Percentiles rank a stretch among this genome's conserved stretches.
phyloP scores from a whole-genome alignment of 208 protist species.

The Histomonas meleagridis region DNA sequence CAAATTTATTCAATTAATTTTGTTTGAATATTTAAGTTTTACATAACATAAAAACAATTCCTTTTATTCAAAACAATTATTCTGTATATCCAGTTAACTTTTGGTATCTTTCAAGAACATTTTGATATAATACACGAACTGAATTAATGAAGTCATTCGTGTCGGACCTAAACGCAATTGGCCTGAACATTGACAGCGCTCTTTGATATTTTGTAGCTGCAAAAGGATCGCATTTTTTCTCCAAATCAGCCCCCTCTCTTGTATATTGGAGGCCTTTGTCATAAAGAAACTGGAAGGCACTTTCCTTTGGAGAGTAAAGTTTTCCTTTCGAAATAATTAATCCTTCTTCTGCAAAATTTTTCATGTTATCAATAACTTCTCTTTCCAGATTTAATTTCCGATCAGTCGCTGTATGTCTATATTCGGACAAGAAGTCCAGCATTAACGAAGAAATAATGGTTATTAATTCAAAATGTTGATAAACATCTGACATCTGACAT shows the following conservation, averaged over 20 bases:
- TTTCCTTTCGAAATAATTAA: neutral
- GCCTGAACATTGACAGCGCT: neutral
- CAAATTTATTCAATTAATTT: no score
- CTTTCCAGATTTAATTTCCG: neutral
- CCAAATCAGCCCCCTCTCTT: neutral
- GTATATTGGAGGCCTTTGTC: conserved; percentile 1
- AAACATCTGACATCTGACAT: neutral
- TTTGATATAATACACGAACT: neutral
- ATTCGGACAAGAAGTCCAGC: neutral
- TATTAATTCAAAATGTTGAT: neutral
- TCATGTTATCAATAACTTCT: neutral
- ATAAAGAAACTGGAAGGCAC: neutral
- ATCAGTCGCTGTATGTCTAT: no score
- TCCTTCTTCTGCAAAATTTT: neutral
- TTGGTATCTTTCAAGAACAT: no score
- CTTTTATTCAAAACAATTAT: no score
- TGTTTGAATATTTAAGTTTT: no score
- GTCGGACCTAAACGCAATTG: neutral
- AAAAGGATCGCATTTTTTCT: neutral
- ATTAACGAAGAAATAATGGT: neutral
- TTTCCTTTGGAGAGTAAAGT: neutral
- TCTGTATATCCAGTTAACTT: no score
- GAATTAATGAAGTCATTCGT: neutral
- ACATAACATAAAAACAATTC: no score
- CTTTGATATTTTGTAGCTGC: conserved; percentile 3